A percentile compares a stretch with the other conserved stretches of the same genome.
Evolutionary conservation across 805 yeast genomes (phyloP).

Genomic region (Candida gorgasii): DNA sequence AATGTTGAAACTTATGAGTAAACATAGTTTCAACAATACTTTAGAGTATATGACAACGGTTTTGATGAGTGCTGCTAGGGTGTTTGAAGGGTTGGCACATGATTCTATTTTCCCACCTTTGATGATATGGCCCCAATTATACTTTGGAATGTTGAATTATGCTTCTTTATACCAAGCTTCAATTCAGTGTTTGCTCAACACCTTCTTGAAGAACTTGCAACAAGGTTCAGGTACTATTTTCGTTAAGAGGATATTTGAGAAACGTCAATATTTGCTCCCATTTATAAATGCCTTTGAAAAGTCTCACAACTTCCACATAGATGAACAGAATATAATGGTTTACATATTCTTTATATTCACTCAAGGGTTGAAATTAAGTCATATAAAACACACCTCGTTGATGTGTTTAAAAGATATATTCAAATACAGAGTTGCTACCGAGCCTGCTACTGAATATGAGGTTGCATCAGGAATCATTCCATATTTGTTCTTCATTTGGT

Average conservation of each 20-base stretch:
- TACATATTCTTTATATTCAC: conserved; percentile 48
- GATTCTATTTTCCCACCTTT: conserved; percentile 48
- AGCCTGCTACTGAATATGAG: conserved; percentile 8
- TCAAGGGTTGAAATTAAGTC: conserved; percentile 62
- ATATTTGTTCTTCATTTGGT: conserved; percentile 34
- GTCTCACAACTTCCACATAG: conserved; percentile 37
- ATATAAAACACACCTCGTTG: conserved; percentile 51
- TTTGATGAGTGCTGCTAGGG: conserved; percentile 41
- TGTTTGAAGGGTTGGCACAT: conserved; percentile 49
- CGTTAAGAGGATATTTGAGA: conserved; percentile 27
- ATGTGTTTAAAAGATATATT: conserved; percentile 46
- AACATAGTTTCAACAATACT: conserved; percentile 21
- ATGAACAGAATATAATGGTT: conserved; percentile 50
- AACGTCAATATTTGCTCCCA: conserved; percentile 41
- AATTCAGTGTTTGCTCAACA: conserved; percentile 28
- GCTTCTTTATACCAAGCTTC: conserved; percentile 35
- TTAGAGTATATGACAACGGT: conserved; percentile 36
- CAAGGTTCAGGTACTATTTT: conserved; percentile 24
- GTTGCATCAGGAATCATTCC: conserved; percentile 18
- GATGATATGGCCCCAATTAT: conserved; percentile 49
- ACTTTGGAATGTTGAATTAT: conserved; percentile 30
- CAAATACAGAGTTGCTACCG: conserved; percentile 42
- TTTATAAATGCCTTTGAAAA: conserved; percentile 46
- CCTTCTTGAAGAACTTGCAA: conserved; percentile 26
- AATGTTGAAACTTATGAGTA: conserved; percentile 27